Percentiles rank a stretch among this genome's conserved stretches.
Evolutionary conservation across 1,284 basidiomycete species (phyloP).

Genomic region (Crepidotus sp.): DNA sequence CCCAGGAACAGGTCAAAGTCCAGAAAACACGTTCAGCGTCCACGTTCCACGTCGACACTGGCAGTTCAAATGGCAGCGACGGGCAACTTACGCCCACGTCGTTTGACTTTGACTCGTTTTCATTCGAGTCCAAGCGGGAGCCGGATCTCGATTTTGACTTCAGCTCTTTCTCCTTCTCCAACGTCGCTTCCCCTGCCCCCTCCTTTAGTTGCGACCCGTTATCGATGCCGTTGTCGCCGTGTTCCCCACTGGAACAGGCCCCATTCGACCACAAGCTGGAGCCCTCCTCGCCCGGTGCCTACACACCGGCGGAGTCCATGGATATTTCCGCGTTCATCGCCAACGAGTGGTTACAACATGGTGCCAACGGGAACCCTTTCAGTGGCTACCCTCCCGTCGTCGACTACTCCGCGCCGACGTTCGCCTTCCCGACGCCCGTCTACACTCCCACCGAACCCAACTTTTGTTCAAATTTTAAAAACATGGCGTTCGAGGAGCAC

Average conservation of each 20-base stretch:
- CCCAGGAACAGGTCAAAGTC: slow-evolving; percentile 4
- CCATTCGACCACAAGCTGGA: slow-evolving; percentile 11
- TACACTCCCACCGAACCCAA: background rate
- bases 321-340: slow-evolving; percentile 18
- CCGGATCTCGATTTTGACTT: slow-evolving; percentile 15
- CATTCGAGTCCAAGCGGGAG: slow-evolving; percentile 13
- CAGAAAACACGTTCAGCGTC: slow-evolving; percentile 8
- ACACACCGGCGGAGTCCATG: slow-evolving; percentile 8
- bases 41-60: slow-evolving; percentile 2
- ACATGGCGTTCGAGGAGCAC: slow-evolving; percentile 9
- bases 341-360: slow-evolving; percentile 16
- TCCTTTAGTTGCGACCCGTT: slow-evolving; percentile 16
- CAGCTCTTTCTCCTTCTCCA: slow-evolving; percentile 18
- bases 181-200: slow-evolving; percentile 12
- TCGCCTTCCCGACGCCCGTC: slow-evolving; percentile 1
- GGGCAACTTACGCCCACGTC: slow-evolving; percentile 7
- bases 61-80: slow-evolving; percentile 1
- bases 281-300: slow-evolving; percentile 8
- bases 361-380: slow-evolving; percentile 10
- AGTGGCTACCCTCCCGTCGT: slow-evolving; percentile 11
- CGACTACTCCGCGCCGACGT: slow-evolving; percentile 5
- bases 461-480: slow-evolving; percentile 17
- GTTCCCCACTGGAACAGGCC: slow-evolving; percentile 8
- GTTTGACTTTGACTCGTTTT: slow-evolving; percentile 13
- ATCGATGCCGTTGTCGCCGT: slow-evolving; percentile 7